Evolutionary conservation across 176 grass and related monocot genomes (phyloP).

Genomic region (Eragrostis nindensis): DNA sequence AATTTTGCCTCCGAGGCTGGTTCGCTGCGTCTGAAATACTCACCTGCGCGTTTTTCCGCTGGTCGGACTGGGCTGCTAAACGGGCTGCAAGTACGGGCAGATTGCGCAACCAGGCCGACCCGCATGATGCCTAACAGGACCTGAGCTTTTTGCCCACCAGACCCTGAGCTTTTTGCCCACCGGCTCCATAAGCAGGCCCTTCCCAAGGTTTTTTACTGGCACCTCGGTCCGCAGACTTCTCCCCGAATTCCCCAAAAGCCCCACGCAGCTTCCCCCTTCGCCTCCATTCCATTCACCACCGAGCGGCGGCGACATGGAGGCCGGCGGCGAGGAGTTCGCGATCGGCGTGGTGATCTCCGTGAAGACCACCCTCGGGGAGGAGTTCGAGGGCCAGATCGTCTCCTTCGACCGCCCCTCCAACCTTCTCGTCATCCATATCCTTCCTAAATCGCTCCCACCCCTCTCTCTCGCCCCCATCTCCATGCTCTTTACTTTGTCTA

Average conservation of each 20-base stretch:
- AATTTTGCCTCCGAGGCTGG: neutral
- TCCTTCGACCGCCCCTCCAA: slow-evolving; percentile 85
- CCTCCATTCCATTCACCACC: slow-evolving; percentile 9
- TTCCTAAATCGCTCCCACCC: slow-evolving; percentile 29
- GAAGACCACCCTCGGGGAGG: slow-evolving; percentile 77
- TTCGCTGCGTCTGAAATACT: neutral
- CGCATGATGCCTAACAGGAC: neutral
- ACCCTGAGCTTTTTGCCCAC: too few species aligned
- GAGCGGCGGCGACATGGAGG: slow-evolving; percentile 56
- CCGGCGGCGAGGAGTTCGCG: slow-evolving; percentile 77
- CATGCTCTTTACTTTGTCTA: neutral
- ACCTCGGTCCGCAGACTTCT: slow-evolving; percentile 31
- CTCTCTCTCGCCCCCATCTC: neutral
- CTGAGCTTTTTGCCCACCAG: too few species aligned
- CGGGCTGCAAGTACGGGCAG: neutral
- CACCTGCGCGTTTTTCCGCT: too few species aligned
- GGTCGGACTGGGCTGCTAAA: neutral
- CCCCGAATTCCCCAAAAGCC: slow-evolving; percentile 22
- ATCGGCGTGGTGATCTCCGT: slow-evolving; percentile 78
- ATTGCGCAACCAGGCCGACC: neutral
- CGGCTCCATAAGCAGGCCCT: neutral
- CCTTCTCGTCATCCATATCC: slow-evolving; percentile 98
- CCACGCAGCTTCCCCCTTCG: neutral
- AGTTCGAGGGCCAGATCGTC: slow-evolving; percentile 93
- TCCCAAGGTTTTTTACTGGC: neutral